Percentiles rank a stretch among this genome's conserved stretches.
phyloP scores from a whole-genome alignment of 768 basidiomycete species.

The Pseudohyphozyma bogoriensis region DNA sequence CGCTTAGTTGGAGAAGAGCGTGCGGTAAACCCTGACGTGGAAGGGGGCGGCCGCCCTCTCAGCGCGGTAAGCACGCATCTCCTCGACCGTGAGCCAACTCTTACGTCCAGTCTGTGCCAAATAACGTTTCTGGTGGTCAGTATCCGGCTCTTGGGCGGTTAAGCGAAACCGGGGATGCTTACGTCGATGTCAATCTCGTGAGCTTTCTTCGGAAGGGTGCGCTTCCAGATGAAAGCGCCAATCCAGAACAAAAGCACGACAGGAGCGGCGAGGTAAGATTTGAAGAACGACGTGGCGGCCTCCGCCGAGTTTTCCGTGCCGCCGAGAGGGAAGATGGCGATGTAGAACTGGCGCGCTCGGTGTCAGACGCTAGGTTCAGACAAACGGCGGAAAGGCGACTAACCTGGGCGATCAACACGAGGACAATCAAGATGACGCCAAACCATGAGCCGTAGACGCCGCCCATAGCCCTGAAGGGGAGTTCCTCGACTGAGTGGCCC shows the following conservation, averaged over 20 bases:
- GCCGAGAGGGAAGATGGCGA: background rate
- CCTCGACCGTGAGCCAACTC: constrained; percentile 27
- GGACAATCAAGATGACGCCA: constrained; percentile 24
- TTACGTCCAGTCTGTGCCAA: constrained; percentile 30
- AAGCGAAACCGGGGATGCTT: background rate
- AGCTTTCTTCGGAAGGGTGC: constrained; percentile 20
- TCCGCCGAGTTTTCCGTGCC: background rate
- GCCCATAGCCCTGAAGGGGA: constrained; percentile 28
- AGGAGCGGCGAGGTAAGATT: constrained; percentile 15
- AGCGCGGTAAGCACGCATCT: constrained; percentile 27
- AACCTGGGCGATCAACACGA: constrained; percentile 30
- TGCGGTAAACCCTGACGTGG: constrained; percentile 14
- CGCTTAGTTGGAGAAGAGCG: constrained; percentile 22
- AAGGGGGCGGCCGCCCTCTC: constrained; percentile 17
- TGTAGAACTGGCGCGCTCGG: too few species aligned
- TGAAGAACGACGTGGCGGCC: constrained; percentile 23
- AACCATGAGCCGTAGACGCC: constrained; percentile 28
- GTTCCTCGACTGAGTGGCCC: constrained; percentile 29
- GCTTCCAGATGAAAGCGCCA: constrained; percentile 26
- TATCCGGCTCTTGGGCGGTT: too few species aligned
- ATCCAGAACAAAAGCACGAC: constrained; percentile 30
- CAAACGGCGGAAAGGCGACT: background rate
- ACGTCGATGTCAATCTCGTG: constrained; percentile 32
- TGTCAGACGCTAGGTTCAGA: background rate
- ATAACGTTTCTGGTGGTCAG: background rate